Percentiles rank a stretch among this genome's conserved stretches.
These are phyloP conservation scores for Quercus lobata DNA, from an alignment of 331 rosid species.

Conservation along the genomic window DNA sequence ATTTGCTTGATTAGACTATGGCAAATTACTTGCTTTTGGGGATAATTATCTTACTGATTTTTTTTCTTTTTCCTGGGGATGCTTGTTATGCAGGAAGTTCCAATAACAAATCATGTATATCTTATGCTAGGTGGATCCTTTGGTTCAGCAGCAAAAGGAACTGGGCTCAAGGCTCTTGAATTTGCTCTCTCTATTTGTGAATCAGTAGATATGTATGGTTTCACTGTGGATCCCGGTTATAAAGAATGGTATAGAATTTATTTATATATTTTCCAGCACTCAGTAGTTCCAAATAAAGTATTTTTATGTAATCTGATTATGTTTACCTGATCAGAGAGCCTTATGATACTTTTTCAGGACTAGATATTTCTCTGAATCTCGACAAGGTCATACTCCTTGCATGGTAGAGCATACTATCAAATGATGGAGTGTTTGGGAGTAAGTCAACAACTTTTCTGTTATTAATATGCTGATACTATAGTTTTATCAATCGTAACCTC, in stretches of 20 bases:
- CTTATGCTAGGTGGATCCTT: constrained; percentile 93
- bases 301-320: constrained; percentile 3
- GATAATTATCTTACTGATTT: not conserved
- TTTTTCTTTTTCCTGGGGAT: not conserved
- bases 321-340: constrained; percentile 6
- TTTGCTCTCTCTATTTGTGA: constrained; percentile 91
- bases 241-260: constrained; percentile 71
- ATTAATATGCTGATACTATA: not conserved
- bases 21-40: too few species aligned
- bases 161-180: constrained; percentile 99
- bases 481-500: not conserved
- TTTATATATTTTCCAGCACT: not conserved
- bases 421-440: constrained; percentile 99
- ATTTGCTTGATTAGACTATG: too few species aligned
- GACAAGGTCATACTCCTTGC: constrained; percentile 94
- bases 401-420: constrained; percentile 95
- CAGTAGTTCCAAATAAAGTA: not conserved
- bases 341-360: constrained; percentile 54
- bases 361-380: constrained; percentile 96
- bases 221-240: constrained; percentile 97
- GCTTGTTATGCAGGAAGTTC: constrained; percentile 73
- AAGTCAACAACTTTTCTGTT: constrained; percentile 34
- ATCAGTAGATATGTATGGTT: constrained; percentile 97
- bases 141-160: constrained; percentile 98
- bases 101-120: constrained; percentile 83